A percentile compares a stretch with the other conserved stretches of the same genome.
phyloP scores from a whole-genome alignment of 1,139 yeast species.

The Kodamaea fungicola region DNA sequence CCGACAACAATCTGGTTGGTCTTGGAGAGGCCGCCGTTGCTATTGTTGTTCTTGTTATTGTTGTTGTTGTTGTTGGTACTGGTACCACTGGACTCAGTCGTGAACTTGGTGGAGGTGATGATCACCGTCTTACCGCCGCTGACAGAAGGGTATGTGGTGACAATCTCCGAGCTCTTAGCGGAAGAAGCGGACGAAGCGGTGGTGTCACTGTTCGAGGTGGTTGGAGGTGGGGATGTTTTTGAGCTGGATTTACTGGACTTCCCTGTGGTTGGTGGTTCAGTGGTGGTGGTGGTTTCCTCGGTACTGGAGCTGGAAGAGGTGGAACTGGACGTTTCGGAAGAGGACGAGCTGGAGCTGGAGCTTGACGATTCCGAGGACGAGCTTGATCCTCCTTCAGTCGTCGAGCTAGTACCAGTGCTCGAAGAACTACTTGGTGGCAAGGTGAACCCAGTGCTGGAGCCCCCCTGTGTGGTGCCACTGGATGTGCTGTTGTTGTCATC shows the following conservation, averaged over 20 bases:
- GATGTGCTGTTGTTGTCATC: neutral
- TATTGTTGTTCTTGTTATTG: conserved; percentile 11
- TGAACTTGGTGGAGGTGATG: conserved; percentile 36
- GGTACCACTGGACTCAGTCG: conserved; percentile 26
- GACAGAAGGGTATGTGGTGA: conserved; percentile 31
- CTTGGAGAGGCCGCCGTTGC: conserved; percentile 32
- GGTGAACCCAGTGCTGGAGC: neutral
- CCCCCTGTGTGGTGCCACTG: neutral
- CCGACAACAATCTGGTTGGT: conserved; percentile 49
- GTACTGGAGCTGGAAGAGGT: conserved; percentile 12
- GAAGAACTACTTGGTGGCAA: neutral
- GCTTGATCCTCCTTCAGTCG: neutral
- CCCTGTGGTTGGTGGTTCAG: conserved; percentile 5
- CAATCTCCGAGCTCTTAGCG: conserved; percentile 12
- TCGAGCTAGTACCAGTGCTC: neutral
- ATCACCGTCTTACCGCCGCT: conserved; percentile 37
- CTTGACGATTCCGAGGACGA: neutral
- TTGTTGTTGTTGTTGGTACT: conserved; percentile 4
- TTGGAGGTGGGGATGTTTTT: conserved; percentile 8
- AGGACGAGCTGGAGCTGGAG: conserved; percentile 8
- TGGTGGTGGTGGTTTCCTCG: conserved; percentile 3
- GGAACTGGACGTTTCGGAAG: conserved; percentile 6
- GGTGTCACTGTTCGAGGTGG: conserved; percentile 14
- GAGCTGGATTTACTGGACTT: conserved; percentile 6
- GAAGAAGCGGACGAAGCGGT: conserved; percentile 12